Conservation (phyloP, 2,329 filamentous ascomycete genomes). For the Ophiognomonia clavigignenti-juglandacearum region DNA sequence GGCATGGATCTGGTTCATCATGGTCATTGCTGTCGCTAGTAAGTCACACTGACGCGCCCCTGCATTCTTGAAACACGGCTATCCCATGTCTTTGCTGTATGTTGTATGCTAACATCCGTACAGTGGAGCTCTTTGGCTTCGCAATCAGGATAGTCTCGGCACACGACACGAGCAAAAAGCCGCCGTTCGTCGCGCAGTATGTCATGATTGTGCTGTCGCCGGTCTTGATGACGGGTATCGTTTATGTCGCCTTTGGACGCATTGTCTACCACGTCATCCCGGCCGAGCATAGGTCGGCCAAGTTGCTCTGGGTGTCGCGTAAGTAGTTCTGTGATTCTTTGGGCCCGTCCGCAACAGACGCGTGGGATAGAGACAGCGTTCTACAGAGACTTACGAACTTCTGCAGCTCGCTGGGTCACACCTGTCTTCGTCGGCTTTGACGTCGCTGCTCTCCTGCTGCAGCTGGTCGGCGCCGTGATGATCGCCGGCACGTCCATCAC, state of each 20-base stretch:
- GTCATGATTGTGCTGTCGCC: slow-evolving; percentile 32
- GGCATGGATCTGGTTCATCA: slow-evolving; percentile 26
- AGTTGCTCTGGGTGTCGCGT: slow-evolving; percentile 32
- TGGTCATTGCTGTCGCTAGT: slow-evolving; percentile 24
- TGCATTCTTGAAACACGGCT: no score
- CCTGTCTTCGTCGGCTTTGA: slow-evolving; percentile 37
- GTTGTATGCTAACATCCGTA: neutral
- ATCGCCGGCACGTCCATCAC: slow-evolving; percentile 31
- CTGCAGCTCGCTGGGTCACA: slow-evolving; percentile 29
- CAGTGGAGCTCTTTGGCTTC: slow-evolving; percentile 35
- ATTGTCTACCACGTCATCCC: slow-evolving; percentile 35
- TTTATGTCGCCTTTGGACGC: slow-evolving; percentile 34
- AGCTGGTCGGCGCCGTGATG: slow-evolving; percentile 33
- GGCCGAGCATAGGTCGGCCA: slow-evolving; percentile 24
- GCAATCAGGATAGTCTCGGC: slow-evolving; percentile 27
- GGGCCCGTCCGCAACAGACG: slow-evolving; percentile 17
- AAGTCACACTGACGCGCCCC: no score
- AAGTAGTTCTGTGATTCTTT: neutral
- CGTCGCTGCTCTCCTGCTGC: slow-evolving; percentile 32
- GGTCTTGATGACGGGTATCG: slow-evolving; percentile 33
- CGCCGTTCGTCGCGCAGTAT: slow-evolving; percentile 31
- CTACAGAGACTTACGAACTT: slow-evolving; percentile 17
- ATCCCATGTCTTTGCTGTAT: neutral
- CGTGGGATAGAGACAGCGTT: no score
- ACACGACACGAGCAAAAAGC: slow-evolving; percentile 19